Evolutionary conservation across 2,329 filamentous ascomycete genomes (phyloP).

Genomic region (Botrytis fragariae): DNA sequence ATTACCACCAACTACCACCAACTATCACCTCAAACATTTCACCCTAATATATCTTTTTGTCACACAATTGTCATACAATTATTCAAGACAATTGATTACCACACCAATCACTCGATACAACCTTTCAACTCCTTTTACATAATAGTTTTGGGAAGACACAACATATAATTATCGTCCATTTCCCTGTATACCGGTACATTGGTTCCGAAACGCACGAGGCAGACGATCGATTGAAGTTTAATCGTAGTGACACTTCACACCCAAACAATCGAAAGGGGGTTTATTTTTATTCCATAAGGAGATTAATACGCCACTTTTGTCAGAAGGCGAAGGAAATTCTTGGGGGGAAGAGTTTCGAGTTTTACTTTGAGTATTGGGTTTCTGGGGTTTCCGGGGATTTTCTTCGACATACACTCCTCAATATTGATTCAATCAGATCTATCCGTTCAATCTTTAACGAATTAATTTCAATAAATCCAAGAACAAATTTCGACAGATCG

Average conservation of each 20-base stretch:
- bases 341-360: not conserved
- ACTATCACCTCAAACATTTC: not conserved
- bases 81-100: constrained; percentile 11
- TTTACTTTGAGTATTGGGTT: not conserved
- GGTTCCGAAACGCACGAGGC: constrained; percentile 21
- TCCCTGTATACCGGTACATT: constrained; percentile 17
- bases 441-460: not conserved
- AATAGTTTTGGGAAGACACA: not conserved
- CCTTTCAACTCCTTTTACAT: not conserved
- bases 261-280: not conserved
- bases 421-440: not conserved
- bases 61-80: constrained; percentile 9
- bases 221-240: constrained; percentile 18
- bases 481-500: not conserved
- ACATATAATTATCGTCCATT: constrained; percentile 11
- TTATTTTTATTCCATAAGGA: constrained; percentile 3
- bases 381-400: not conserved
- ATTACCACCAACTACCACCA: too few relatives aligned
- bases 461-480: not conserved
- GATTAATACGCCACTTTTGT: constrained; percentile 15
- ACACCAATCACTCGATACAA: not conserved
- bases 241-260: not conserved
- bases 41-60: not conserved
- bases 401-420: not conserved
- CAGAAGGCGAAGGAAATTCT: not conserved